Conservation (phyloP, 1,139 yeast genomes). For the Magnusiomyces magnusii region DNA sequence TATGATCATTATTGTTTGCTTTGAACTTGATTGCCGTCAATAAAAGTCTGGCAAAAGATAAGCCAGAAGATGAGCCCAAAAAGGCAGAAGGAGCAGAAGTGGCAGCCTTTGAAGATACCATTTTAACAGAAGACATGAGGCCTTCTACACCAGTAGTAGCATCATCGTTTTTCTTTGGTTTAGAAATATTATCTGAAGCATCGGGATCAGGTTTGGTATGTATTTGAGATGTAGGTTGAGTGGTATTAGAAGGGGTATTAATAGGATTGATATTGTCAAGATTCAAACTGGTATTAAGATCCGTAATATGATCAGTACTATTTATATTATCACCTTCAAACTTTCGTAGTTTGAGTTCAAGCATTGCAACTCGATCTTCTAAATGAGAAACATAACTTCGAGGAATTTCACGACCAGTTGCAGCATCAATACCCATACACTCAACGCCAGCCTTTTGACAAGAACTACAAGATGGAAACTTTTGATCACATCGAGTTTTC, state of each 20-base stretch:
- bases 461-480: constrained; percentile 67
- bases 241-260: background rate
- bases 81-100: constrained; percentile 35
- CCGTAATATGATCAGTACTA: background rate
- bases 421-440: constrained; percentile 80
- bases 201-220: background rate
- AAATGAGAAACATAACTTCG: constrained; percentile 68
- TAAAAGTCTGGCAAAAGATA: constrained; percentile 67
- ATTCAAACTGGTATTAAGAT: no score
- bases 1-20: constrained; percentile 21
- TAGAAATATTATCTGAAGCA: background rate
- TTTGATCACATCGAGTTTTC: constrained; percentile 78
- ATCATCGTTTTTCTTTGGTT: background rate
- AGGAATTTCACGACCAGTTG: constrained; percentile 81
- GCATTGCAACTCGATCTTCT: constrained; percentile 52
- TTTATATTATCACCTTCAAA: constrained; percentile 4
- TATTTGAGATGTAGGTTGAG: background rate
- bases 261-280: no score
- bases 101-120: constrained; percentile 27
- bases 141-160: constrained; percentile 19
- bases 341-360: constrained; percentile 45
- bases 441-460: constrained; percentile 63
- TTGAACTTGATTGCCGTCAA: constrained; percentile 67
- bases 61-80: constrained; percentile 51
- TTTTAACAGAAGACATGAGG: constrained; percentile 26